These are phyloP conservation scores for Prunus armeniaca DNA, from an alignment of 306 rosid species.

Conservation along the genomic window DNA sequence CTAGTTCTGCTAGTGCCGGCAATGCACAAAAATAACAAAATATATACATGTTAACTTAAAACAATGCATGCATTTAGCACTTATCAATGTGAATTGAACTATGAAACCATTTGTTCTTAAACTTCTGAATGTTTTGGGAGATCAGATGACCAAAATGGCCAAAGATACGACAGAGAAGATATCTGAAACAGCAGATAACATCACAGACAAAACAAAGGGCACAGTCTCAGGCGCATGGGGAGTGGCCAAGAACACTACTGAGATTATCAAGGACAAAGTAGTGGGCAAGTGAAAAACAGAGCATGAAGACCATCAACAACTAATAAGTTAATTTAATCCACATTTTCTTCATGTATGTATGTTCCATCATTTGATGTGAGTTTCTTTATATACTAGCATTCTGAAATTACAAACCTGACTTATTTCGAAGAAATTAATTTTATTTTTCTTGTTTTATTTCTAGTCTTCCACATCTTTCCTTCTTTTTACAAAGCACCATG, in stretches of 20 bases:
- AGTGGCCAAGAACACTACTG: constrained; percentile 41
- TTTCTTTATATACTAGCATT: neutral
- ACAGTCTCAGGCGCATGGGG: constrained; percentile 36
- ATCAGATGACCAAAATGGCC: constrained; percentile 34
- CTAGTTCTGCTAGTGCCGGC: no score
- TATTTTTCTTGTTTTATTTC: neutral
- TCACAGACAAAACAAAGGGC: constrained; percentile 41
- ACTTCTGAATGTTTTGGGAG: neutral
- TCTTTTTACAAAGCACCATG: no score
- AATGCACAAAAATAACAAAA: no score
- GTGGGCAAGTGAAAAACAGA: constrained; percentile 24
- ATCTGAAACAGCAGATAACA: constrained; percentile 31
- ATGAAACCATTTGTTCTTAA: neutral
- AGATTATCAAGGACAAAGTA: constrained; percentile 40
- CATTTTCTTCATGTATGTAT: neutral
- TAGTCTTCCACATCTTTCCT: no score
- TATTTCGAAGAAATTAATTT: neutral
- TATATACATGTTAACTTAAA: no score
- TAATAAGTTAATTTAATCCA: neutral
- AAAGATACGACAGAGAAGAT: constrained; percentile 43
- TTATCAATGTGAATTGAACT: neutral
- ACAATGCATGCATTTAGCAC: no score
- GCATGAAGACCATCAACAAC: neutral
- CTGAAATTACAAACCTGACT: neutral
- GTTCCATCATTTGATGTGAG: neutral